These are phyloP conservation scores for Casaregolazyma suthepensis DNA, from an alignment of 1,139 yeast genomes.

Conservation along the genomic window DNA sequence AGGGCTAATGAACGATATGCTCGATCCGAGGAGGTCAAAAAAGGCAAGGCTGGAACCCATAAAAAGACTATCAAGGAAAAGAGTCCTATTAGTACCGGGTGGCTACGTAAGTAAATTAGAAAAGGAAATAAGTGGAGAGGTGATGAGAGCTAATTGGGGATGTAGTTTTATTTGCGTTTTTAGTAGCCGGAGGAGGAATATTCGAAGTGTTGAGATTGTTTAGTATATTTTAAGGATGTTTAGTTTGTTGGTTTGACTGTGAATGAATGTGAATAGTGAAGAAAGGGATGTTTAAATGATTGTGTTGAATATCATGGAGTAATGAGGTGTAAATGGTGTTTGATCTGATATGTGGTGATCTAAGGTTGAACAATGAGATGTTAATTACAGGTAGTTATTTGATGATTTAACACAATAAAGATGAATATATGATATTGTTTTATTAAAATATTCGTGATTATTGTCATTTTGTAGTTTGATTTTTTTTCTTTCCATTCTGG, in stretches of 20 bases:
- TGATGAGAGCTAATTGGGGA: neutral
- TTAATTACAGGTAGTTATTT: no score
- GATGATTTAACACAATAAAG: no score
- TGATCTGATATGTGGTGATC: no score
- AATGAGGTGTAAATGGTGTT: no score
- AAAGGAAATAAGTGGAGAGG: neutral
- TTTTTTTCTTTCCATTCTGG: no score
- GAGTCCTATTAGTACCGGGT: conserved; percentile 49
- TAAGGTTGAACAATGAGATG: no score
- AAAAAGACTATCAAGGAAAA: conserved; percentile 33
- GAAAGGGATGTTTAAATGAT: neutral
- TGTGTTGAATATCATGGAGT: no score
- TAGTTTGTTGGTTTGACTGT: neutral
- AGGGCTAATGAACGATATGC: conserved; percentile 78
- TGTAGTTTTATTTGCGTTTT: conserved; percentile 50
- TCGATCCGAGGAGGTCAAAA: conserved; percentile 56
- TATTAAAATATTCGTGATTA: no score
- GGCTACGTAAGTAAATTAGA: conserved; percentile 45
- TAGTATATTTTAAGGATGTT: conserved; percentile 20
- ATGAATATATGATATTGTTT: no score
- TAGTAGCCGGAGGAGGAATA: conserved; percentile 78
- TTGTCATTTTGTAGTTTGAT: no score
- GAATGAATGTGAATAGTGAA: neutral
- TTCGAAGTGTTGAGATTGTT: conserved; percentile 50
- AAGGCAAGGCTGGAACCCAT: conserved; percentile 61